Evolutionary conservation across 2,329 filamentous ascomycete species (phyloP), one percentile per base, ranked within the genome.

Genomic region (Didymosphaeria variabile): DNA sequence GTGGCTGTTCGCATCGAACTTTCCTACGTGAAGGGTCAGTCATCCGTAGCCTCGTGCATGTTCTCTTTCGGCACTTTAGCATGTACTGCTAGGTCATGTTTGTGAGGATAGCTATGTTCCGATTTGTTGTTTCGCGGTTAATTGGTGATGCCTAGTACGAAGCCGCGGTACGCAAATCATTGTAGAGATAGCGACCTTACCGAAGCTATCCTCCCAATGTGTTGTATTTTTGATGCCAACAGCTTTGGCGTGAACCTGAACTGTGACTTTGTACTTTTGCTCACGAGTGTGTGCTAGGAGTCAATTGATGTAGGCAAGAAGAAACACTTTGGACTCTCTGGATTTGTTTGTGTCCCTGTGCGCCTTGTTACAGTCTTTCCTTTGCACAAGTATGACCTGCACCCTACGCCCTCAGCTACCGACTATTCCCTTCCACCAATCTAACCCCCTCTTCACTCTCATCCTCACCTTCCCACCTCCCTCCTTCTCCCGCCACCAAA

Each of bases 401-500:
- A 49, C 23, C 15, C 15, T 8, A 13, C 26, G 44, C 17, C 9
- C n/a, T 13, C 40, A 32, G 12, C 36, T 26, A 12, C 23, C 32
- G 26, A 55, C 21, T 15, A 23, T 36, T 26, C 29, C 40, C 42
- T 12, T 55, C 26, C 46, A 26, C 53, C 53, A 55, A 1, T 10
- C 31, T 40, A 55, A 17, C 9, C 40, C 53, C 40, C 29, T 32
- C 42, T n/a, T 26, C 19, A 55, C 44, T n/a, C 40, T 46, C 8
- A n/a, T n/a, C 29, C 15, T 17, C 23, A 55, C n/a, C 23, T 5
- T 9, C 34, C 34, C 38, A 40, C 23, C 15, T 17, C 12, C 45
- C 21, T 32, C 46, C 36, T 26, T 26, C 10, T 42, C 55, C 34
- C 26, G 42, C 55, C 45, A 57, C 45, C 36, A 57, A 32, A 57